Evolutionary conservation across 2,329 filamentous ascomycete species (phyloP), one percentile per base, ranked within the genome.

Genomic region (Clarireedia sp.): DNA sequence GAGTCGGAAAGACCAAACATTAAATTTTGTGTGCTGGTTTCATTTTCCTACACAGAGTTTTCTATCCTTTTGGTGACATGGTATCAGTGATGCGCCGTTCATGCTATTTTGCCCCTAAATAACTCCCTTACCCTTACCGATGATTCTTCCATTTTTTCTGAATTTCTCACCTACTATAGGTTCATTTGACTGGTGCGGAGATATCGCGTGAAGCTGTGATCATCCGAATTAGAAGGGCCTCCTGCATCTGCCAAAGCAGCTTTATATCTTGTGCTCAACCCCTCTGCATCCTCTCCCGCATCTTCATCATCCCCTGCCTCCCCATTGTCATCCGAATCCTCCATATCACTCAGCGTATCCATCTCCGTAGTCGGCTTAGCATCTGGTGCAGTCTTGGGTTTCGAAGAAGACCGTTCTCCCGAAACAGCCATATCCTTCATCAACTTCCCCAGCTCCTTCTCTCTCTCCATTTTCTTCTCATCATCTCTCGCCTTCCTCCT

Each of bases 371-470:
- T 26, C 3, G 69, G 64, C 23, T 52, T 57, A 14, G 44, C 44
- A 10, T 56, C 47, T 37, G 55, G n/a, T 38, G 41, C 51, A 12
- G 43, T 44, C n/a, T 48, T 47, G 2, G 55, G 67, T 65, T 56
- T 69, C 56, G 60, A 61, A 12, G 75, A 75, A 7, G 63, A 64
- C 55, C 62, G 43, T 53, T 71, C 58, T 21, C 72, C 71, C 19
- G 75, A 75, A 46, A 89, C 79, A 52, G 78, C 78, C 89, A 99
- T 95, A 63, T 94, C 92, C 69, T 87, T 86, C 90, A 99, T 96
- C 76, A 99, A 83, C 74, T 89, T 90, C 58, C 88, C 89, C 26
- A 99, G 74, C 70, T 99, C 91, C 66, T 86, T 82, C 66, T 96
- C 85, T 46, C 90, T 79, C 26, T 81, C 74, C 57, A 79, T 79